Evolutionary conservation across 441 rosid genomes (phyloP).

Genomic region (Mallotus japonicus): DNA sequence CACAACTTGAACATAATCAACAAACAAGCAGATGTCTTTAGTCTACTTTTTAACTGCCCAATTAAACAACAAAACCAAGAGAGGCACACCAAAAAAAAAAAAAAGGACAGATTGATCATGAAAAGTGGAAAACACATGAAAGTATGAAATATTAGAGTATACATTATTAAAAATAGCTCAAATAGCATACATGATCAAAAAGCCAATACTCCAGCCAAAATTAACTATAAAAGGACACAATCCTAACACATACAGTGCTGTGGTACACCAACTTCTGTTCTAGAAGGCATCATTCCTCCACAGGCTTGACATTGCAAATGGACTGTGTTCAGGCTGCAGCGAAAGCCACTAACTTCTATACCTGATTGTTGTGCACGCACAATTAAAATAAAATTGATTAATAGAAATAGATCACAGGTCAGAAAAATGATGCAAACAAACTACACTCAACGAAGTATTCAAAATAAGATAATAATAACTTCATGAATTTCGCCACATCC

Average conservation of each 20-base stretch:
- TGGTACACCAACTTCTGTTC: conserved; percentile 56
- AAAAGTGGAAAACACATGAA: background rate
- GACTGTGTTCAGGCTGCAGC: conserved; percentile 54
- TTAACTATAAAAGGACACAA: background rate
- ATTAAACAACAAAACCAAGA: background rate
- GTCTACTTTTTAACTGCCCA: background rate
- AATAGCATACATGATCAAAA: background rate
- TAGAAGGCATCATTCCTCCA: conserved; percentile 81
- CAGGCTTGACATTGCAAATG: conserved; percentile 84
- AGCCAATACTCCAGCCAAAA: background rate
- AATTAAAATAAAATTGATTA: conserved; percentile 14
- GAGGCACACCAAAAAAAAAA: background rate
- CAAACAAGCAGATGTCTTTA: background rate
- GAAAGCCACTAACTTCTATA: conserved; percentile 51
- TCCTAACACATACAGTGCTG: conserved; percentile 67
- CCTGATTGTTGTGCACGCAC: conserved; percentile 36
- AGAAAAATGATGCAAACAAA: background rate
- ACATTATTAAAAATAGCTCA: background rate
- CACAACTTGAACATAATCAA: conserved; percentile 6
- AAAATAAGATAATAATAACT: background rate
- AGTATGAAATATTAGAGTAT: background rate
- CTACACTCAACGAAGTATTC: background rate
- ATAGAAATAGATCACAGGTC: background rate
- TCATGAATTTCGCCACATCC: background rate
- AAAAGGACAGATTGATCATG: background rate